A percentile compares a stretch with the other conserved stretches of the same genome.
These are phyloP conservation scores for Centella asiatica DNA, from an alignment of 129 eudicot species.

Conservation along the genomic window DNA sequence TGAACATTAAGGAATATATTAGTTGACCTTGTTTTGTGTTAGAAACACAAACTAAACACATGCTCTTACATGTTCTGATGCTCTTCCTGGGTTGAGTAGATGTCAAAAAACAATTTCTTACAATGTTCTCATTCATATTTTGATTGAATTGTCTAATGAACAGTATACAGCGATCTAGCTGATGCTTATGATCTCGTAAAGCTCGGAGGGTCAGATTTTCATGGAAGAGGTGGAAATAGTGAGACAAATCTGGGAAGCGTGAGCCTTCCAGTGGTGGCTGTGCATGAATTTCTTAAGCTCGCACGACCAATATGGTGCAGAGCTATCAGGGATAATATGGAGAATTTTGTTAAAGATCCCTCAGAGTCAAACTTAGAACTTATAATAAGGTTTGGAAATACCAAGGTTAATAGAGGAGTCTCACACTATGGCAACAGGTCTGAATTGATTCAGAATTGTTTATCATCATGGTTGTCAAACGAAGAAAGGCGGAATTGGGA, in stretches of 20 bases:
- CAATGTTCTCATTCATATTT: not conserved
- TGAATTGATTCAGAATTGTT: constrained; percentile 43
- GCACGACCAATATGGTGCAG: constrained; percentile 85
- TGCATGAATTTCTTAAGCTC: constrained; percentile 59
- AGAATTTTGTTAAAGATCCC: constrained; percentile 51
- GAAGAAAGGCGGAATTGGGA: constrained; percentile 54
- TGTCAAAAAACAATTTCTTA: not conserved
- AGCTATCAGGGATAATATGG: constrained; percentile 51
- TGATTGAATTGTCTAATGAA: constrained; percentile 3
- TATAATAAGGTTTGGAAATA: constrained; percentile 38
- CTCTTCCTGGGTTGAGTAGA: not conserved
- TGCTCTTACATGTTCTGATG: not conserved
- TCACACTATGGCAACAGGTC: constrained; percentile 11
- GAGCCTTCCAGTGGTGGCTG: constrained; percentile 54
- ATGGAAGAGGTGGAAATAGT: constrained; percentile 74
- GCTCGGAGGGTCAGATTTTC: constrained; percentile 95
- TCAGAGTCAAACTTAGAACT: constrained; percentile 53
- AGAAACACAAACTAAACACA: too few species aligned
- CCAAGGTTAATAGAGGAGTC: constrained; percentile 20
- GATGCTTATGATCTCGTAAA: constrained; percentile 64
- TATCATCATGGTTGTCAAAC: constrained; percentile 52
- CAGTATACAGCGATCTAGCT: constrained; percentile 80
- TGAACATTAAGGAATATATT: not conserved
- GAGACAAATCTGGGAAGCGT: constrained; percentile 80
- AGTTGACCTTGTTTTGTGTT: too few species aligned